These are phyloP conservation scores for Acanthamoeba castellanii DNA, from an alignment of 208 protist species.

Conservation along the genomic window DNA sequence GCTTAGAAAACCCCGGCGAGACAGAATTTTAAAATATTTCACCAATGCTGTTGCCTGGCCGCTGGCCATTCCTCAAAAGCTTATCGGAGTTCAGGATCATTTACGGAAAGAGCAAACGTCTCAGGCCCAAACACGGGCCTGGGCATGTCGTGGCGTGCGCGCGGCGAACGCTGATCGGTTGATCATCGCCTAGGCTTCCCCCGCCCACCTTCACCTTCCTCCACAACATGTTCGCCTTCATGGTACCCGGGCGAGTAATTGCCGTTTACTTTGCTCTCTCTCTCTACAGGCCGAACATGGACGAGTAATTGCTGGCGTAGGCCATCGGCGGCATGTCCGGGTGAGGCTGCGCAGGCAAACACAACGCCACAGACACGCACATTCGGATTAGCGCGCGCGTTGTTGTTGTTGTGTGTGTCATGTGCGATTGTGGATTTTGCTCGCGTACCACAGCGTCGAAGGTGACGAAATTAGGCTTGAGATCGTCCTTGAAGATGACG, in stretches of 20 bases:
- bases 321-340: conserved; percentile 87
- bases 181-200: too few species aligned
- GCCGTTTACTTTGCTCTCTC: neutral
- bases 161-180: too few species aligned
- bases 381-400: neutral
- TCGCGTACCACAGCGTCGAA: conserved; percentile 83
- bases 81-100: too few species aligned
- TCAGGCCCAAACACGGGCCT: too few species aligned
- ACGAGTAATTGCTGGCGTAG: conserved; percentile 81
- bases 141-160: neutral
- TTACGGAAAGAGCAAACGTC: neutral
- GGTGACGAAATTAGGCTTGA: conserved; percentile 80
- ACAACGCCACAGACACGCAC: neutral
- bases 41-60: accelerated
- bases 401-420: too few species aligned
- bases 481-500: conserved; percentile 83
- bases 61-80: too few species aligned
- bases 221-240: too few species aligned
- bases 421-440: neutral
- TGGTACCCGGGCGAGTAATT: too few species aligned
- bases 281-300: conserved; percentile 63
- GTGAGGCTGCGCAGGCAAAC: conserved; percentile 78
- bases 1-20: too few species aligned
- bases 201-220: too few species aligned
- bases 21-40: too few species aligned